Evolutionary conservation across 306 rosid species (phyloP), one percentile per base, ranked within the genome.

Genomic region (Pueraria montana): DNA sequence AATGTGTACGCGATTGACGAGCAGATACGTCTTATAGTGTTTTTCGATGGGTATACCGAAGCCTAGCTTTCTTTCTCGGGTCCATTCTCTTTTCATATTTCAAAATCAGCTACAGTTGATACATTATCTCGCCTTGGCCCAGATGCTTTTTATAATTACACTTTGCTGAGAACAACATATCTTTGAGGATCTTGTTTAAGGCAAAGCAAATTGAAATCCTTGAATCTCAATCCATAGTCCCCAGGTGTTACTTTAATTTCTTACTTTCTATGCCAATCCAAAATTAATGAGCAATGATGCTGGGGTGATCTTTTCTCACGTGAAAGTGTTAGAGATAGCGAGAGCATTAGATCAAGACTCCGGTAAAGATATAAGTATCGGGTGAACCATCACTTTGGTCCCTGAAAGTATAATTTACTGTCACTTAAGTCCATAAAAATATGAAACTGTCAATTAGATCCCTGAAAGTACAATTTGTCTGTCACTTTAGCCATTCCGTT

Each of bases 81-180:
- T 5, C 27, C 74, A 4, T 20, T 64, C 32, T 10, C n/a, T 43
- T 67, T 67, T 48, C 66, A 34, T 34, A 1, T 48, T 17, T 53
- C 30, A 50, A 50, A 32, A 40, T 49, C 66, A 14, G 23, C 11
- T 4, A 67, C 64, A 11, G 56, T 52, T 27, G 11, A 43, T 69
- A 12, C 32, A 67, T 78, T n/a, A 13, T 9, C 6, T 50, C n/a
- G 2, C 26, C 55, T 6, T 55, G 82, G 72, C 67, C 40, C 26
- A 52, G 43, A 14, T 18, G 26, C 14, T 34, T 21, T 21, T 50
- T 66, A 17, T 53, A 7, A 7, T 0, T 20, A 7, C 27, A 17
- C 76, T 67, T 67, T 66, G 56, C 8, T 66, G 5, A 52, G 26
- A 49, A 32, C 3, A 65, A 49, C 76, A 48, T 27, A 67, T 23